A percentile compares a stretch with the other conserved stretches of the same genome.
Conservation (phyloP, 768 basidiomycete species). For the Termitomyces heimii region DNA sequence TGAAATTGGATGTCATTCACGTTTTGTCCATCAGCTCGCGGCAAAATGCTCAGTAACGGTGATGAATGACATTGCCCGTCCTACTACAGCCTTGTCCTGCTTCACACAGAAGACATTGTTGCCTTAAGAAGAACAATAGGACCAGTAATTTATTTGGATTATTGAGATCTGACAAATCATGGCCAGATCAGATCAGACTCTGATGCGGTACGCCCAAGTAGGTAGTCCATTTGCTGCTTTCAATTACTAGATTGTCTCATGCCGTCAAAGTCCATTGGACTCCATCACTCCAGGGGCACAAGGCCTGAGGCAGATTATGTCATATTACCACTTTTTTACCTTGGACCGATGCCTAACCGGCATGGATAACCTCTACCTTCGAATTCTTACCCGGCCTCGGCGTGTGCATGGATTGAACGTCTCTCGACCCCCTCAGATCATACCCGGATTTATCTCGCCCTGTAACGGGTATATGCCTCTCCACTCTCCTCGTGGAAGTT, state of each 20-base stretch:
- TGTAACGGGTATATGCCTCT: background rate
- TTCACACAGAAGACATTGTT: background rate
- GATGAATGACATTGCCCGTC: background rate
- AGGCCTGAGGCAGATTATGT: background rate
- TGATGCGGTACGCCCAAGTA: background rate
- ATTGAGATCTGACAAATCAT: no score
- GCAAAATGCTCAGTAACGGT: background rate
- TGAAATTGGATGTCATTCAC: background rate
- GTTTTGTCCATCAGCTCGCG: background rate
- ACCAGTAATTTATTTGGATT: background rate
- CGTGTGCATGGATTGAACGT: background rate
- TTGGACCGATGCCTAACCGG: background rate
- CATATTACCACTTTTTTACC: background rate
- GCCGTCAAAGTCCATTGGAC: background rate
- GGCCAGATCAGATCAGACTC: background rate
- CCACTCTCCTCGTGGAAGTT: no score
- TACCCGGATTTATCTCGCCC: background rate
- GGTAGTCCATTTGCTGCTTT: background rate
- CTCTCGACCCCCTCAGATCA: background rate
- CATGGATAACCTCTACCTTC: background rate
- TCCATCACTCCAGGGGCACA: background rate
- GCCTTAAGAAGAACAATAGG: background rate
- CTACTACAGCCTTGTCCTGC: background rate
- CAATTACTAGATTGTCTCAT: background rate
- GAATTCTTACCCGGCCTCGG: background rate